Percentiles rank a stretch among this genome's conserved stretches.
Conservation (phyloP, 2,329 filamentous ascomycete genomes). For the Rutstroemia sp. region DNA sequence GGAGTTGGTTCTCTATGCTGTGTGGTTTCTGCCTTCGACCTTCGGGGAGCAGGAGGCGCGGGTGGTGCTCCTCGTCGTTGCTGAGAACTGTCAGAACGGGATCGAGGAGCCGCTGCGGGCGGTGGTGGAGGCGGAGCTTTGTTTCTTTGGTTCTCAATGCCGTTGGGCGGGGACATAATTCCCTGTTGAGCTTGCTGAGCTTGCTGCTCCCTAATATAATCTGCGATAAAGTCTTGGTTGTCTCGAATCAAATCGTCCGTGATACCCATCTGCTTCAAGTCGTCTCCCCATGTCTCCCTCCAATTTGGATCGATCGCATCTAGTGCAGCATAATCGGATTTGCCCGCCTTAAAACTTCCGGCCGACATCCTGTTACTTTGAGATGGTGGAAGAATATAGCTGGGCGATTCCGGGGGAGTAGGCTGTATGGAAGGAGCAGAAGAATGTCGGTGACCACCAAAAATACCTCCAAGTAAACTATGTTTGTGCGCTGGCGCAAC, state of each 20-base stretch:
- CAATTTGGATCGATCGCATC: conserved; percentile 59
- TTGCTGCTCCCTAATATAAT: conserved; percentile 52
- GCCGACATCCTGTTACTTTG: conserved; percentile 31
- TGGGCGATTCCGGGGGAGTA: conserved; percentile 51
- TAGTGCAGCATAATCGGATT: conserved; percentile 53
- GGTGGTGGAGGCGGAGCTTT: conserved; percentile 56
- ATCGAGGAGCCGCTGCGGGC: conserved; percentile 37
- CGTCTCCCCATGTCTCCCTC: conserved; percentile 59
- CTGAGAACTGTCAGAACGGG: conserved; percentile 27
- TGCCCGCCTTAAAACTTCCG: conserved; percentile 40
- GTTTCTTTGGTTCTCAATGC: conserved; percentile 36
- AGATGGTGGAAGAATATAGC: conserved; percentile 32
- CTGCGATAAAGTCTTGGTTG: conserved; percentile 62
- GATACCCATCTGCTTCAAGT: conserved; percentile 54
- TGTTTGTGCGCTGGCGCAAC: conserved; percentile 35
- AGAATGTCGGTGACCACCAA: conserved; percentile 51
- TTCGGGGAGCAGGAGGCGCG: conserved; percentile 54
- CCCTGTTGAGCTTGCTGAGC: conserved; percentile 38
- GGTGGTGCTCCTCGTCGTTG: conserved; percentile 36
- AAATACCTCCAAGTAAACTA: conserved; percentile 51
- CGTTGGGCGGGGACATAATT: conserved; percentile 32
- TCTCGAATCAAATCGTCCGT: conserved; percentile 61
- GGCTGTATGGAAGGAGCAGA: conserved; percentile 38
- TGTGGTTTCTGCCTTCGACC: conserved; percentile 41
- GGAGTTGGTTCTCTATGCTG: conserved; percentile 44